Percentiles rank a stretch among this genome's conserved stretches.
phyloP scores from a whole-genome alignment of 148 eudicot genomes.

The Diospyros kaki region DNA sequence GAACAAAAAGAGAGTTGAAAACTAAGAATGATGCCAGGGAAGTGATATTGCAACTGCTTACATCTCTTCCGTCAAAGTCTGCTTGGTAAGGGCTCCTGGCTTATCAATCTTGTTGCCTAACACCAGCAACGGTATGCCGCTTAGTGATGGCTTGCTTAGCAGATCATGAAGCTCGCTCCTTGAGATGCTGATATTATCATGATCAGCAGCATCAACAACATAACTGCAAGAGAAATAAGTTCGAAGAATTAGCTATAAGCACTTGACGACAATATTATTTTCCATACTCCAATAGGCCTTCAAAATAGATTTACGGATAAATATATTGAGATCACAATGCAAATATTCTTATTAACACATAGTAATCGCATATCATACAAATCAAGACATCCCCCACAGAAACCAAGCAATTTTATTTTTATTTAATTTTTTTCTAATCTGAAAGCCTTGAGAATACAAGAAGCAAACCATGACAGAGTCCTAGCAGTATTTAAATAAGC shows the following conservation, averaged over 20 bases:
- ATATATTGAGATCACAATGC: background rate
- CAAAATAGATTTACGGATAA: background rate
- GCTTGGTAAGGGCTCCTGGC: slow-evolving; percentile 69
- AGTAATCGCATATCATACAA: background rate
- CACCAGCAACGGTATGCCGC: slow-evolving; percentile 90
- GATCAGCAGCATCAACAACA: slow-evolving; percentile 97
- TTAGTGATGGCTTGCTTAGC: slow-evolving; percentile 73
- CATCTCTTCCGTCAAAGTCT: slow-evolving; percentile 84
- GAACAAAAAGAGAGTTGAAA: background rate
- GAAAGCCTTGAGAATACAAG: too few species aligned
- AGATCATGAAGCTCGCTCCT: slow-evolving; percentile 93
- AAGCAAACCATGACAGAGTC: too few species aligned
- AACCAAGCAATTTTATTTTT: too few species aligned
- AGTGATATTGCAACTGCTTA: slow-evolving; percentile 29
- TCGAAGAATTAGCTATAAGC: background rate
- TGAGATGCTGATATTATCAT: slow-evolving; percentile 80
- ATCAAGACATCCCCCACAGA: background rate
- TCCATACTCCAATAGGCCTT: background rate
- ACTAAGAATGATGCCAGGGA: background rate
- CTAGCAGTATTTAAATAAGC: too few species aligned
- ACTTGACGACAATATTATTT: background rate
- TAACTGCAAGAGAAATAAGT: slow-evolving; percentile 50
- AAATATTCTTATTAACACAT: slow-evolving; percentile 1
- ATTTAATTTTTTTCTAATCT: too few species aligned
- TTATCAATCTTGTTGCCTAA: slow-evolving; percentile 96